A percentile compares a stretch with the other conserved stretches of the same genome.
Evolutionary conservation across 352 stramenopile species (phyloP).

Genomic region (Pythium insidiosum): DNA sequence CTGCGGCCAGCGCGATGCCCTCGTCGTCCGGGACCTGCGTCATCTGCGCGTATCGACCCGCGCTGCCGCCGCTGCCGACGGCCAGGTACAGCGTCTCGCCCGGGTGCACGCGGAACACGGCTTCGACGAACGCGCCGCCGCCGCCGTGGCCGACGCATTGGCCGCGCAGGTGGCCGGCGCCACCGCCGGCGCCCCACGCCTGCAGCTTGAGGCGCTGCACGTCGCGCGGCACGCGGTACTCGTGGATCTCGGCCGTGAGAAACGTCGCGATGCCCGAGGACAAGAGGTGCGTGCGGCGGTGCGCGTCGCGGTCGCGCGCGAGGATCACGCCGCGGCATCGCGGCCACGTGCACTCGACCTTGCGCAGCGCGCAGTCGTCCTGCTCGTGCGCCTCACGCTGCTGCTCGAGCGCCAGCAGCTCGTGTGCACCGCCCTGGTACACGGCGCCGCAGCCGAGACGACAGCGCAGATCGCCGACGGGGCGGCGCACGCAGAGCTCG

Average conservation of each 20-base stretch:
- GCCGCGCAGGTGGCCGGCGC: slow-evolving; percentile 43
- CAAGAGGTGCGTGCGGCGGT: slow-evolving; percentile 49
- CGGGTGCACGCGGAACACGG: slow-evolving; percentile 41
- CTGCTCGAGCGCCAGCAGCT: slow-evolving; percentile 59
- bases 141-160: slow-evolving; percentile 47
- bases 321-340: slow-evolving; percentile 40
- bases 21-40: slow-evolving; percentile 20
- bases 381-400: slow-evolving; percentile 57
- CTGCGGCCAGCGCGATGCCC: slow-evolving; percentile 11
- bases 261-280: slow-evolving; percentile 54
- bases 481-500: slow-evolving; percentile 47
- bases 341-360: slow-evolving; percentile 69
- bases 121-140: slow-evolving; percentile 63
- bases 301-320: slow-evolving; percentile 51
- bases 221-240: slow-evolving; percentile 61
- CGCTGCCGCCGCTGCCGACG: slow-evolving; percentile 34
- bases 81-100: slow-evolving; percentile 66
- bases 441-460: slow-evolving; percentile 49
- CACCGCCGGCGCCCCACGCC: slow-evolving; percentile 58
- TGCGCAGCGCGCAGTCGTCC: slow-evolving; percentile 53
- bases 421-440: slow-evolving; percentile 43
- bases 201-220: slow-evolving; percentile 61
- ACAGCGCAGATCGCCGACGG: slow-evolving; percentile 46
- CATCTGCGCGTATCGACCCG: slow-evolving; percentile 37
- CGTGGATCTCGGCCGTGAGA: slow-evolving; percentile 45